Evolutionary conservation across 2,329 filamentous ascomycete genomes (phyloP).

Genomic region (Penicillium sp.): DNA sequence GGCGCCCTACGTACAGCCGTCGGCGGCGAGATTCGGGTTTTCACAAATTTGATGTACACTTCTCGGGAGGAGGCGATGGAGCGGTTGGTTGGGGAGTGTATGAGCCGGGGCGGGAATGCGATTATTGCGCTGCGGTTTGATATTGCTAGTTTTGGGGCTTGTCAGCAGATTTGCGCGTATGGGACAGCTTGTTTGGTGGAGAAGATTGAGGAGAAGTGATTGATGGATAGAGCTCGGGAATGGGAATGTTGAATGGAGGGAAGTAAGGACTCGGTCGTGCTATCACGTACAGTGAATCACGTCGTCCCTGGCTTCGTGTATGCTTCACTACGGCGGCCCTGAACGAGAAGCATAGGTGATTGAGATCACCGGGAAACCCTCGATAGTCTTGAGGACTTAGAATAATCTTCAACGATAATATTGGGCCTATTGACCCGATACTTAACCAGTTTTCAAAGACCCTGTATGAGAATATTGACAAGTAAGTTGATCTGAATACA

Average conservation of each 20-base stretch:
- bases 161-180: constrained; percentile 62
- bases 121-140: constrained; percentile 63
- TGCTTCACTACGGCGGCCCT: no score
- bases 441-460: no score
- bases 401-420: no score
- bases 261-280: not conserved
- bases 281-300: not conserved
- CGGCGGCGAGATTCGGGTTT: constrained; percentile 62
- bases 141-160: constrained; percentile 56
- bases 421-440: no score
- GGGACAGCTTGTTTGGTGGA: constrained; percentile 62
- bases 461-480: no score
- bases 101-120: constrained; percentile 61
- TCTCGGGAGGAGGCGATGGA: constrained; percentile 62
- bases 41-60: constrained; percentile 61
- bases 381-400: no score
- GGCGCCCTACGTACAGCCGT: constrained; percentile 61
- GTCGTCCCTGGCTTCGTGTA: no score
- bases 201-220: constrained; percentile 48
- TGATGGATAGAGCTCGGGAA: not conserved
- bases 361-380: no score
- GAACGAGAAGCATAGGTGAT: no score
- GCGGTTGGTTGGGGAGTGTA: constrained; percentile 59
- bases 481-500: no score
- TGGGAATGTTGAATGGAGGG: not conserved